Evolutionary conservation across 2,329 filamentous ascomycete species (phyloP).

Genomic region (Gaeumannomyces sp.): DNA sequence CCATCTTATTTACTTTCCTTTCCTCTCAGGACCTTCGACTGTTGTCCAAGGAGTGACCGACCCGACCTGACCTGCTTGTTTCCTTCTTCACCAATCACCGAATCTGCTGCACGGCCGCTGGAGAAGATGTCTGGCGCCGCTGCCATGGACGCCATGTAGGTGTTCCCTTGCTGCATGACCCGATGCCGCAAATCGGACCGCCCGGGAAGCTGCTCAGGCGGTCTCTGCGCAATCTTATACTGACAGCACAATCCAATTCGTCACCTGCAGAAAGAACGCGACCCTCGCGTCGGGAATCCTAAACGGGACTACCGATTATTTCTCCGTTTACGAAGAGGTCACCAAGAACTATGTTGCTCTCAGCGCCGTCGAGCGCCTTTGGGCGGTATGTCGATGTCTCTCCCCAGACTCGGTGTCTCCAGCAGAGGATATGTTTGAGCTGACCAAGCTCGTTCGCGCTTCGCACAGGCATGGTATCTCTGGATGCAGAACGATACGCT

Average conservation of each 20-base stretch:
- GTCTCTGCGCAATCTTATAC: constrained; percentile 6
- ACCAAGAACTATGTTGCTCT: constrained; percentile 75
- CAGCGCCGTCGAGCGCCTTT: constrained; percentile 80
- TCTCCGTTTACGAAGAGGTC: constrained; percentile 56
- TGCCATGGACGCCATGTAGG: constrained; percentile 10
- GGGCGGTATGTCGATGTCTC: constrained; percentile 56
- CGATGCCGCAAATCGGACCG: neutral
- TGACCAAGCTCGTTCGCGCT: constrained; percentile 14
- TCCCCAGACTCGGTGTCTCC: neutral
- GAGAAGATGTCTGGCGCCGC: constrained; percentile 5
- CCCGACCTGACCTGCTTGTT: neutral
- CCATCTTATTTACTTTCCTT: neutral
- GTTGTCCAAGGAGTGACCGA: neutral
- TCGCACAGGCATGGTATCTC: constrained; percentile 72
- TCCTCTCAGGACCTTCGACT: neutral
- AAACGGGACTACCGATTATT: constrained; percentile 45
- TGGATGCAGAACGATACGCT: constrained; percentile 98
- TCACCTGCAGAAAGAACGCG: constrained; percentile 30
- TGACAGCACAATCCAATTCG: constrained; percentile 6
- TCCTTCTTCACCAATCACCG: neutral
- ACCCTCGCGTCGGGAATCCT: constrained; percentile 37
- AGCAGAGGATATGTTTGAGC: constrained; percentile 8
- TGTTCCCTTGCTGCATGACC: neutral
- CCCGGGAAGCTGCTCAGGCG: neutral
- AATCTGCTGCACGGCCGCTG: neutral